Conservation (phyloP, 2,329 filamentous ascomycete species). For the Sphaerulina musiva region DNA sequence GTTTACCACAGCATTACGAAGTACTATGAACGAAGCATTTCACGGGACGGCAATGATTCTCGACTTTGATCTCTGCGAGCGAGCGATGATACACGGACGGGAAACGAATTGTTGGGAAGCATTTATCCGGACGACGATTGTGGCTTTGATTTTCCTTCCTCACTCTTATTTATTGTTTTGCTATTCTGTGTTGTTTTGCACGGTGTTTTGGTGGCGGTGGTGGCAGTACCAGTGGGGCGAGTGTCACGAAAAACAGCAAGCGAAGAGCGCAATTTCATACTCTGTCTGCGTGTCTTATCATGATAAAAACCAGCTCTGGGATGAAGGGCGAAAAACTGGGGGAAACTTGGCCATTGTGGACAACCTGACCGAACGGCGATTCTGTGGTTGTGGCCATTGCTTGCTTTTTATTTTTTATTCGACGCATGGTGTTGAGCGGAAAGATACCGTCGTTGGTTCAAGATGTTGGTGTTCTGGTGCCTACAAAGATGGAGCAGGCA, state of each 20-base stretch:
- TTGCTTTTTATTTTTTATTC: not conserved
- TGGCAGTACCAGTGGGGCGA: not conserved
- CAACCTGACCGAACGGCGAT: not conserved
- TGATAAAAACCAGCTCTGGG: conserved; percentile 2
- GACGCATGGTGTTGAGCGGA: conserved; percentile 1
- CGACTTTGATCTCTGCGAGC: conserved; percentile 3
- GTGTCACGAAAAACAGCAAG: conserved; percentile 5
- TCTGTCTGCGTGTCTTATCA: not conserved
- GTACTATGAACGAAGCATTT: conserved; percentile 12
- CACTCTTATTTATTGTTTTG: not conserved
- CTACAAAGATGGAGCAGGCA: not conserved
- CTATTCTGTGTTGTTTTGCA: not conserved
- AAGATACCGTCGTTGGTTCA: not conserved
- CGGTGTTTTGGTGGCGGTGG: not conserved
- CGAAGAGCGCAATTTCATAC: not conserved
- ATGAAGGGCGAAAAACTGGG: not conserved
- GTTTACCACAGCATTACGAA: conserved; percentile 25
- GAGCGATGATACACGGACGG: conserved; percentile 1
- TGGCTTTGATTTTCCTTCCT: not conserved
- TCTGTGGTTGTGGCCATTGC: conserved; percentile 2
- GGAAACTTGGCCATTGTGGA: not conserved
- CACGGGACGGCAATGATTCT: conserved; percentile 15
- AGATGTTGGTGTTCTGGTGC: not conserved
- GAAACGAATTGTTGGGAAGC: not conserved
- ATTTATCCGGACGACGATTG: conserved; percentile 1